A percentile compares a stretch with the other conserved stretches of the same genome.
These are phyloP conservation scores for Candolleomyces eurysporus DNA, from an alignment of 768 basidiomycete species.

Conservation along the genomic window DNA sequence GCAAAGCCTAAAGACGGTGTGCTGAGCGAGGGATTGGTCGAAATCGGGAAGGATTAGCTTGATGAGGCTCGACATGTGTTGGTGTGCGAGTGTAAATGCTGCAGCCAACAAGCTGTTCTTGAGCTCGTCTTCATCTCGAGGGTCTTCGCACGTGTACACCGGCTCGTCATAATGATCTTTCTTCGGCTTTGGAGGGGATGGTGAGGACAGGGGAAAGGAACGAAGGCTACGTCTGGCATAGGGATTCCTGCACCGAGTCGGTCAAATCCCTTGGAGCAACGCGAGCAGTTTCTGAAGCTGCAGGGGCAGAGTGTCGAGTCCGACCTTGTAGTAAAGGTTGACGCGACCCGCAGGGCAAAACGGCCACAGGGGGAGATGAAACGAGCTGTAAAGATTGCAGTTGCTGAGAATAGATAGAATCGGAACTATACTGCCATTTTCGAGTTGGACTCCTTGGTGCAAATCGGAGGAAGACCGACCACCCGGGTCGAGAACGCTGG, in stretches of 20 bases:
- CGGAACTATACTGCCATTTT: no score
- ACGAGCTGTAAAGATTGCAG: no score
- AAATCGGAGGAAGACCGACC: no score
- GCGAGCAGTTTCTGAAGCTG: constrained; percentile 36
- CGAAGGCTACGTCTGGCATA: constrained; percentile 42
- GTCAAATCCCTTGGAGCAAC: constrained; percentile 39
- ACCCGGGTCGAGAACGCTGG: no score
- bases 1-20: constrained; percentile 36
- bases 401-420: no score
- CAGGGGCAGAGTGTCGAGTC: constrained; percentile 27
- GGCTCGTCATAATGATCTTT: background rate
- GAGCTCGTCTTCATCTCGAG: constrained; percentile 8
- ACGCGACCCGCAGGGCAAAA: constrained; percentile 32
- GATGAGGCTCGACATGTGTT: constrained; percentile 18
- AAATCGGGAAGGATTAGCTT: constrained; percentile 41
- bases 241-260: constrained; percentile 36
- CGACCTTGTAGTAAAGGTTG: constrained; percentile 32
- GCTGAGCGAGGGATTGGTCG: constrained; percentile 41
- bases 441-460: no score
- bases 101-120: constrained; percentile 30
- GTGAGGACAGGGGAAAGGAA: constrained; percentile 24
- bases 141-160: no score
- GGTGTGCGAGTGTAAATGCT: constrained; percentile 41
- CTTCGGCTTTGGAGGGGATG: background rate
- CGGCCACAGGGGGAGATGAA: constrained; percentile 22